Base-by-base conservation (phyloP, 2,329 filamentous ascomycete species). In the Niveomyces coronatus region DNA sequence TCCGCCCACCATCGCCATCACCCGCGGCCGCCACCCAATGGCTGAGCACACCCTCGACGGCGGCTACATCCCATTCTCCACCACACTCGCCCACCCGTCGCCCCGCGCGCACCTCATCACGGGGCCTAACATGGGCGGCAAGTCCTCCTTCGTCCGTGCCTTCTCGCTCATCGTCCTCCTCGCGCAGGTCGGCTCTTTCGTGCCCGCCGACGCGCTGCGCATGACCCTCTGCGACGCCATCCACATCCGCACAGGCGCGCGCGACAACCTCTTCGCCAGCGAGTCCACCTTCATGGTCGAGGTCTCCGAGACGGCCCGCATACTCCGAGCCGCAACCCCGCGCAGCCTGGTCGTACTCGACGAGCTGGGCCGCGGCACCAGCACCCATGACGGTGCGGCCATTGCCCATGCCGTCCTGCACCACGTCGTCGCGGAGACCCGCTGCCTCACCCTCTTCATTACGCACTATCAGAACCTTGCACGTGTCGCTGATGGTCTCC, bases 271-370 rank as follows among this genome's bases (percentile, higher is more conserved):
- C 64, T 83, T 96, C 56, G 83, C 85, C 4, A 87, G 87, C 50
- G 91, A 98, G 62, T 85, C 78, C 17, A 98, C 91, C 10, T 98
- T 98, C 64, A 95, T 96, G 87, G 88, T 98, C 39, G 91, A 98
- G 56, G 75, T 98, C 3, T 86, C 81, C 24, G 91, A 98, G 60
- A 96, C 91, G 2, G 79, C 83, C 2, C 79, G 87, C 44, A 95
- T 98, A 49, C 71, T 98, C 17, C 89, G 91, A 53, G 76, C 85
- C 51, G 91, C 89, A 0, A 91, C 87, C 0, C 78, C 84, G 1
- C 77, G 85, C 31, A 85, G 78, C 31, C 72, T 98, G 6, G 82
- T 98, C 44, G 86, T 98, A 31, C 76, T 98, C 5, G 91, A 98
- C 61, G 91, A 98, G 65, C 71, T 98, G 3, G 91, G 91, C 23